Evolutionary conservation across 106 monocot species (phyloP).

Genomic region (Dendrobium chrysotoxum): DNA sequence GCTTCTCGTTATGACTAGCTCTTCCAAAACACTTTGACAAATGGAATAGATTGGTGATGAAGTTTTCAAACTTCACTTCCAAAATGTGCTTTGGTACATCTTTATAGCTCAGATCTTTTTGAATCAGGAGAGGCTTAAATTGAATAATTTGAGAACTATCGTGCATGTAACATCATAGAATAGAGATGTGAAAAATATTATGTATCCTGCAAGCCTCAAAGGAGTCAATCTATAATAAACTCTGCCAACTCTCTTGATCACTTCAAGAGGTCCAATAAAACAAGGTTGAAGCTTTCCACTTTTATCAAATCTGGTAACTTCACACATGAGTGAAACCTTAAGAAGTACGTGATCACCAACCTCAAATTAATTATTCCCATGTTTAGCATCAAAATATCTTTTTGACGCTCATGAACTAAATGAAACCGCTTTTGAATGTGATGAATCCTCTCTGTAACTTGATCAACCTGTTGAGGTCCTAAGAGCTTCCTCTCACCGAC

Average conservation of each 20-base stretch:
- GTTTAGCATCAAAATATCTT: no score
- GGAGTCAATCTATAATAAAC: not conserved
- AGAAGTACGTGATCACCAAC: not conserved
- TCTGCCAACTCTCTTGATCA: not conserved
- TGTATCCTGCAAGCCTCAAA: not conserved
- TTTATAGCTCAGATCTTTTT: not conserved
- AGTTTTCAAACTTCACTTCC: not conserved
- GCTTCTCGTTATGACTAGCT: not conserved
- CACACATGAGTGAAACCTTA: not conserved
- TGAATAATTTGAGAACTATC: not conserved
- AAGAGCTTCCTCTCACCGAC: no score
- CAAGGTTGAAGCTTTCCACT: not conserved
- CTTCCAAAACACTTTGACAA: not conserved
- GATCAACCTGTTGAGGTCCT: no score
- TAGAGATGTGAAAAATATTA: not conserved
- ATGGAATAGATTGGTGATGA: not conserved
- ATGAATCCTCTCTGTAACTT: no score
- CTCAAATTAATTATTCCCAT: not conserved
- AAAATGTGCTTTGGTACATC: not conserved
- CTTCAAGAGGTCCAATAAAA: not conserved
- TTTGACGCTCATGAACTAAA: no score
- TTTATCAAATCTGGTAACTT: not conserved
- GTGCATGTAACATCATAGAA: not conserved
- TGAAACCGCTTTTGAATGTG: no score
- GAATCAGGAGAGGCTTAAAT: not conserved